Percentiles rank a stretch among this genome's conserved stretches.
Evolutionary conservation across 805 yeast genomes (phyloP).

Genomic region (Kregervanrija delftensis): DNA sequence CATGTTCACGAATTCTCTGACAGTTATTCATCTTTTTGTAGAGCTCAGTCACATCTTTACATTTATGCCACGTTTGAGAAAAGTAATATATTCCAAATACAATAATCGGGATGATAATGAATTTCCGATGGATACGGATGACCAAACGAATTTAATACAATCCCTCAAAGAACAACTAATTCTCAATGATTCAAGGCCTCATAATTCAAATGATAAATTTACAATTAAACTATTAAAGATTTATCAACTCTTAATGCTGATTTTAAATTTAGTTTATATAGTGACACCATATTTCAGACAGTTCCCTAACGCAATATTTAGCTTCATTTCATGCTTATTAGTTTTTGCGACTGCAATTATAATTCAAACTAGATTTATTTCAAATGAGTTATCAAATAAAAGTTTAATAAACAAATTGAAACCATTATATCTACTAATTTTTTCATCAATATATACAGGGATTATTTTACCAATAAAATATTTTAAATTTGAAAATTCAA

Average conservation of each 20-base stretch:
- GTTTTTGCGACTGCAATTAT: constrained; percentile 13
- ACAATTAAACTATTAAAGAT: constrained; percentile 9
- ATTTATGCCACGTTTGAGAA: constrained; percentile 27
- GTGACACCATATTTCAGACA: constrained; percentile 23
- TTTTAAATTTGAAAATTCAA: not conserved
- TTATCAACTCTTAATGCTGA: constrained; percentile 12
- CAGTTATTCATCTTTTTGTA: no score
- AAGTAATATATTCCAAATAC: constrained; percentile 20
- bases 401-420: not conserved
- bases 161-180: constrained; percentile 15
- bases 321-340: constrained; percentile 20
- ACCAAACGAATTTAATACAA: constrained; percentile 17
- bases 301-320: constrained; percentile 16
- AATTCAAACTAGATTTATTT: constrained; percentile 15
- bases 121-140: constrained; percentile 18
- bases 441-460: constrained; percentile 1
- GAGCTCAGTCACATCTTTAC: not conserved
- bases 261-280: constrained; percentile 21
- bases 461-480: no score
- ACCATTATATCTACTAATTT: not conserved
- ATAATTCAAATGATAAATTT: constrained; percentile 8
- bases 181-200: constrained; percentile 7
- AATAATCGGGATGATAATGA: constrained; percentile 7
- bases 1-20: no score
- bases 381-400: not conserved